These are phyloP conservation scores for Claviceps digitariae DNA, from an alignment of 2,329 filamentous ascomycete species.

Conservation along the genomic window DNA sequence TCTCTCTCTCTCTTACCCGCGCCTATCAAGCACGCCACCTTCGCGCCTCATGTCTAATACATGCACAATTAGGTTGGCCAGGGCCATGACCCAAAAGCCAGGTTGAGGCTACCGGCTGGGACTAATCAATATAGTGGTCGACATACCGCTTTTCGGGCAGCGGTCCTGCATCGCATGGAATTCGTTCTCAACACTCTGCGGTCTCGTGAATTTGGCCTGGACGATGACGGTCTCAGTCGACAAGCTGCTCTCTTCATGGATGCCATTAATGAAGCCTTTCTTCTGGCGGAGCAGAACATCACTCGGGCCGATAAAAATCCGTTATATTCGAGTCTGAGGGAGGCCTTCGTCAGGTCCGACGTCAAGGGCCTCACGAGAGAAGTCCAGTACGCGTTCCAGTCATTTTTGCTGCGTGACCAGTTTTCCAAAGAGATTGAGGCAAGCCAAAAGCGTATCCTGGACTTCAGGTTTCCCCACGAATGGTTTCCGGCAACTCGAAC, in stretches of 20 bases:
- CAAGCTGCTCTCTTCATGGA: slow-evolving; percentile 33
- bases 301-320: slow-evolving; percentile 32
- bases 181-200: slow-evolving; percentile 18
- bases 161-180: slow-evolving; percentile 23
- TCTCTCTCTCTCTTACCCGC: too few relatives aligned
- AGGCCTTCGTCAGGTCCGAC: slow-evolving; percentile 44
- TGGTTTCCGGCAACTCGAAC: slow-evolving; percentile 81
- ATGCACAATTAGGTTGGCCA: slow-evolving; percentile 14
- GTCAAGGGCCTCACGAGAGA: slow-evolving; percentile 37
- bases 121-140: slow-evolving; percentile 13
- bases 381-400: slow-evolving; percentile 55
- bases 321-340: slow-evolving; percentile 43
- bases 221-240: slow-evolving; percentile 27
- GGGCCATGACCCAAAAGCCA: slow-evolving; percentile 21
- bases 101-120: slow-evolving; percentile 14
- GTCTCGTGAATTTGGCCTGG: slow-evolving; percentile 17
- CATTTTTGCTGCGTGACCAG: slow-evolving; percentile 42
- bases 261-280: slow-evolving; percentile 30
- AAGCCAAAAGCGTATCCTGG: slow-evolving; percentile 54
- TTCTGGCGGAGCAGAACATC: slow-evolving; percentile 25
- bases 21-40: neutral
- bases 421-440: slow-evolving; percentile 43
- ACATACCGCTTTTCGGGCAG: slow-evolving; percentile 20
- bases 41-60: neutral
- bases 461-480: slow-evolving; percentile 77